Evolutionary conservation across 257 asterid genomes (phyloP), one percentile per base, ranked within the genome.

Genomic region (Fraxinus cuspidata): DNA sequence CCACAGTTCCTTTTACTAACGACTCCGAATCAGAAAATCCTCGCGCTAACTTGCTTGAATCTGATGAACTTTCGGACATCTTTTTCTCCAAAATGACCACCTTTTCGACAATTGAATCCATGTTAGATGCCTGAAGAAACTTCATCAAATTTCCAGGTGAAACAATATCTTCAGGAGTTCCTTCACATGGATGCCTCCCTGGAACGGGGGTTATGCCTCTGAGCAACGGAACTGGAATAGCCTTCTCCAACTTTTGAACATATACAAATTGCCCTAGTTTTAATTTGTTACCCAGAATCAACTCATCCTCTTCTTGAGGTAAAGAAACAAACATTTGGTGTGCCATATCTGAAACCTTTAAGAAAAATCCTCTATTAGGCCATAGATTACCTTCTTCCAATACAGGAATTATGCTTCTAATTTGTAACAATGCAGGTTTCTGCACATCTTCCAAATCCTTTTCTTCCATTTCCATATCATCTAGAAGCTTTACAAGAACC

Each of bases 381-480:
- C 90, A 91, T 19, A 88, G 75, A 87, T 86, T 90, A 35, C 94
- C 97, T 80, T 90, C 96, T 80, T 90, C 93, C 18, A 93, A 73
- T 7, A 89, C 94, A 29, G 93, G 97, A 68, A 91, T 84, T 80
- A 91, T 90, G 89, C 96, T 85, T 80, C 97, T 85, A 82, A 93
- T 89, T 53, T 90, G 96, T 67, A 91, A 75, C 47, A 91, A 37
- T 0, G 70, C 86, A 4, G 93, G 90, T 47, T 89, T 87, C 13
- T 4, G 16, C 8, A 25, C 69, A 63, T 63, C 35, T 8, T 63
- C n/a, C 69, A 63, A 63, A 3, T 63, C 75, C 2, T 81, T 77
- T 7, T 71, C 87, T 0, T 16, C 80, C 19, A 12, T 65, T 81
- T 86, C 86, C 87, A 87, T 85, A 40, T 86, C 92, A 9, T 91